Conservation (phyloP, 768 basidiomycete genomes). For the Cystobasidiopsis lactophilus region DNA sequence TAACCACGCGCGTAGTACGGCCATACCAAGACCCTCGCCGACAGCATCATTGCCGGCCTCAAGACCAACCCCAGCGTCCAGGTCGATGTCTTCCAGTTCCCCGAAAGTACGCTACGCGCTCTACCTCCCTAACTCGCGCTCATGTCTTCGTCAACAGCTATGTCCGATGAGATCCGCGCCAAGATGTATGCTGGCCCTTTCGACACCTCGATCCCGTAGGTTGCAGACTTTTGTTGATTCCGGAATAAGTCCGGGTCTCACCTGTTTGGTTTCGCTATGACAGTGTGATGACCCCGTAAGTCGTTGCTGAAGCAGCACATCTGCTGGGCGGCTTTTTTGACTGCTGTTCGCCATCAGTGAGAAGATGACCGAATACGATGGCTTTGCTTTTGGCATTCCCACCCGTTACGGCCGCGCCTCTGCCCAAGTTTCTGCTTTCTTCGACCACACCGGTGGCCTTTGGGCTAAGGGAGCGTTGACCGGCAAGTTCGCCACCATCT, state of each 20-base stretch:
- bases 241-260: too few species aligned
- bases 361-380: slow-evolving; percentile 6
- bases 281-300: slow-evolving; percentile 39
- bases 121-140: neutral
- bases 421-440: slow-evolving; percentile 43
- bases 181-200: too few species aligned
- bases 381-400: slow-evolving; percentile 12
- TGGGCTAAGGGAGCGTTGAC: slow-evolving; percentile 39
- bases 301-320: slow-evolving; percentile 25
- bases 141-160: slow-evolving; percentile 31
- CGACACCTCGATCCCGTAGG: too few species aligned
- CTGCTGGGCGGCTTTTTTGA: neutral
- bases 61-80: slow-evolving; percentile 22
- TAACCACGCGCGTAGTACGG: too few species aligned
- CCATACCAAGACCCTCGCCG: slow-evolving; percentile 14
- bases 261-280: too few species aligned
- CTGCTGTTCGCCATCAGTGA: neutral
- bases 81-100: slow-evolving; percentile 22
- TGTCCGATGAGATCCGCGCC: slow-evolving; percentile 38
- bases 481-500: slow-evolving; percentile 54
- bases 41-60: slow-evolving; percentile 20
- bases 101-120: neutral
- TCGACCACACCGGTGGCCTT: slow-evolving; percentile 48
- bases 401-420: slow-evolving; percentile 52
- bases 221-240: too few species aligned